These are phyloP conservation scores for Penicillium samsonianum DNA, from an alignment of 495 filamentous ascomycete genomes.

Conservation along the genomic window DNA sequence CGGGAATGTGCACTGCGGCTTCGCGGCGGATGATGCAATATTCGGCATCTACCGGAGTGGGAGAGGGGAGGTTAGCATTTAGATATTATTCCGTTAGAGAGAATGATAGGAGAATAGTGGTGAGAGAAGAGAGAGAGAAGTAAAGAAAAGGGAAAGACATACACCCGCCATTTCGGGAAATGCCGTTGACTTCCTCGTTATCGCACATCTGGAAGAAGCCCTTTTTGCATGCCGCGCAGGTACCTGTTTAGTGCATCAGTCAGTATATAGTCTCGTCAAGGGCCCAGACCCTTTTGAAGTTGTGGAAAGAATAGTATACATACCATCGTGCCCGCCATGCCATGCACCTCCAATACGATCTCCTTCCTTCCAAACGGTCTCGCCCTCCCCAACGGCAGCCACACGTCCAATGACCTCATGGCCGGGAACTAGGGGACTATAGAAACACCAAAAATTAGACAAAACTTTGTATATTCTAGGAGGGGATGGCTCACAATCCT, in stretches of 20 bases:
- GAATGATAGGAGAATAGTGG: no score
- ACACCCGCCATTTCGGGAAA: no score
- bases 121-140: no score
- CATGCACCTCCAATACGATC: conserved; percentile 37
- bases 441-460: background rate
- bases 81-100: no score
- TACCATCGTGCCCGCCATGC: conserved; percentile 48
- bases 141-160: no score
- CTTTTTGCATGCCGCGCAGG: conserved; percentile 49
- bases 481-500: no score
- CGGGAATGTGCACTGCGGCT: no score
- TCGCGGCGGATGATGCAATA: no score
- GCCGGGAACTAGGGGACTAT: conserved; percentile 51
- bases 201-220: conserved; percentile 59
- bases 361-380: conserved; percentile 46
- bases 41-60: no score
- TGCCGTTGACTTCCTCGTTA: conserved; percentile 17
- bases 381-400: conserved; percentile 46
- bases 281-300: background rate
- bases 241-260: conserved; percentile 16
- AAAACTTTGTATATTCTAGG: no score
- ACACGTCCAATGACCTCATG: conserved; percentile 58
- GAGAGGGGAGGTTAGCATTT: no score
- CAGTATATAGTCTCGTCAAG: background rate
- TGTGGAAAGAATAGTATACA: no score